Evolutionary conservation across 306 rosid genomes (phyloP).

Genomic region (Glycine latifolia): DNA sequence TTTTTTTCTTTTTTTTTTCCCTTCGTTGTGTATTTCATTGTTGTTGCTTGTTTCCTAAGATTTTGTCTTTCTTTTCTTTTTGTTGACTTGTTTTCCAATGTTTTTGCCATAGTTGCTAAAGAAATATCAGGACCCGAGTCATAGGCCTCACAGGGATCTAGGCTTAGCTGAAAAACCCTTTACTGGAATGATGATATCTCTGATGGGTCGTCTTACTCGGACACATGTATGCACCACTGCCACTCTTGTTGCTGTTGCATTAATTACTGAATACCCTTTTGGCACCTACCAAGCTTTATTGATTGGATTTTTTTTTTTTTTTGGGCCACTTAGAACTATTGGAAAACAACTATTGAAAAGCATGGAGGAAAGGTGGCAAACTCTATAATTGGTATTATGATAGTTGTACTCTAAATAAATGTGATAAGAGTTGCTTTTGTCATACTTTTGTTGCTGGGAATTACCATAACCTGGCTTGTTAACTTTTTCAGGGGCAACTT

Average conservation of each 20-base stretch:
- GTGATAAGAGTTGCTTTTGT: not conserved
- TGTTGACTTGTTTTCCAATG: not conserved
- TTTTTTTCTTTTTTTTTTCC: not conserved
- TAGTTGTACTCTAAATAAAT: not conserved
- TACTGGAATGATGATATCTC: slow-evolving; percentile 74
- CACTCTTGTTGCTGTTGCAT: not conserved
- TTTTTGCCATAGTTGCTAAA: slow-evolving; percentile 61
- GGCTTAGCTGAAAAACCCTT: slow-evolving; percentile 70
- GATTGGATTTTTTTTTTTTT: slow-evolving; percentile 11
- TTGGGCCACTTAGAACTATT: slow-evolving; percentile 59
- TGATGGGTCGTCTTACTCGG: slow-evolving; percentile 78
- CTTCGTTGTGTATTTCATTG: not conserved
- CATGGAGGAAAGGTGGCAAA: slow-evolving; percentile 76
- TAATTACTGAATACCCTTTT: not conserved
- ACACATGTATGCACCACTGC: slow-evolving; percentile 68
- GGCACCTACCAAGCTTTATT: not conserved
- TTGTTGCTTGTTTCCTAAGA: slow-evolving; percentile 30
- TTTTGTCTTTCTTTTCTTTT: not conserved
- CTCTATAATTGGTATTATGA: slow-evolving; percentile 64
- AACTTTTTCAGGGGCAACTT: slow-evolving; percentile 61
- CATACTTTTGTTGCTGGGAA: not conserved
- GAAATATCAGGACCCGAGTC: slow-evolving; percentile 66
- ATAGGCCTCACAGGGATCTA: slow-evolving; percentile 59
- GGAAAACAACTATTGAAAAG: slow-evolving; percentile 75
- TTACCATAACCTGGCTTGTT: not conserved